These are phyloP conservation scores for Linum tenue DNA, from an alignment of 345 rosid genomes.

Conservation along the genomic window DNA sequence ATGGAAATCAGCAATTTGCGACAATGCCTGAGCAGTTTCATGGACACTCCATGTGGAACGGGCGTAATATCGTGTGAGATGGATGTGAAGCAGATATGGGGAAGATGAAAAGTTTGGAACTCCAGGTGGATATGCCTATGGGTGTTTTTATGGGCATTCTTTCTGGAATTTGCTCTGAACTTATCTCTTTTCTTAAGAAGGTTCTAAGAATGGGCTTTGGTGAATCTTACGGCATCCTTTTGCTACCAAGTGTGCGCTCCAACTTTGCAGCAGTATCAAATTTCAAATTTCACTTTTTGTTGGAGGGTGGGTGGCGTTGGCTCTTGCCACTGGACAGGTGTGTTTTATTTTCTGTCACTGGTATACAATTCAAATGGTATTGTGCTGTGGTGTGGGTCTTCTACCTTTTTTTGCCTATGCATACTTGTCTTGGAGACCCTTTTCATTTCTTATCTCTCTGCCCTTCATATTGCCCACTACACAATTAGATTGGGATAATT, in stretches of 20 bases:
- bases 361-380: neutral
- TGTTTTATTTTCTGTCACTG: constrained; percentile 9
- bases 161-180: neutral
- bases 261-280: constrained; percentile 42
- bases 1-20: constrained; percentile 46
- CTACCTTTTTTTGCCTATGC: neutral
- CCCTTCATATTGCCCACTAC: no score
- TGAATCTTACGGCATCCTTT: constrained; percentile 47
- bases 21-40: constrained; percentile 68
- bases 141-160: neutral
- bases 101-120: neutral
- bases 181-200: constrained; percentile 16
- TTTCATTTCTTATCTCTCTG: no score
- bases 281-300: constrained; percentile 48
- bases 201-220: constrained; percentile 44
- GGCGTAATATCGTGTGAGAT: constrained; percentile 75
- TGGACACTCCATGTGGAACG: constrained; percentile 70
- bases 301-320: constrained; percentile 67
- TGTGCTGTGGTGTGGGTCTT: neutral
- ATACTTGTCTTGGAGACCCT: neutral
- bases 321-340: constrained; percentile 58
- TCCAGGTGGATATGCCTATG: neutral
- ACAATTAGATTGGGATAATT: no score
- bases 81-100: neutral
- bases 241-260: constrained; percentile 55